Base-by-base conservation (phyloP, 805 yeast genomes). In the Candida namnaoensis region DNA sequence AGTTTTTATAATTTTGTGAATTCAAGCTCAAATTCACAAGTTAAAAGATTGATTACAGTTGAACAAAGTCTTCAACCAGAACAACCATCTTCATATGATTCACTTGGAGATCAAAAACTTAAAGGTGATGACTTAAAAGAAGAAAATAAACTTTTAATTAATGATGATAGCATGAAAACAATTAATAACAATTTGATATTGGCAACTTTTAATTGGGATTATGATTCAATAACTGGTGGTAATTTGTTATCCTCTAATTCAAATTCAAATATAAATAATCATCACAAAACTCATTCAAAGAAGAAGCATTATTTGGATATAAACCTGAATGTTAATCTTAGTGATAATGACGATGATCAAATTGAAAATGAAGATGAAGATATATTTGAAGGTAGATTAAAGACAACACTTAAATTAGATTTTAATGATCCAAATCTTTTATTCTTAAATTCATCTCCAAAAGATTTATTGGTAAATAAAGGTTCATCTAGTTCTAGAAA, bases 341-440 rank as follows among this genome's bases (percentile, higher is more conserved):
- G 2, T 35, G 14, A 14, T 9, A 35, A 35, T 14, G 23, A 24
- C 28, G 38, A 43, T 3, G 37, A 34, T 4, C 32, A 39, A 11
- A 35, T 12, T 4, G 32, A 24, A 7, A 77, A 77, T 41, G 82
- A 79, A 28, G 91, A 84, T 51, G 84, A 80, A 26, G 68, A 74
- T 46, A 72, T 93, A n/a, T 74, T 90, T 40, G 82, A 84, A 35
- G 98, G 96, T 2, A 70, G 67, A 24, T 40, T 66, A 54, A 36
- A 62, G 3, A 43, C 51, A 32, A 66, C 66, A 27, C 57, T 80
- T 35, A 70, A 69, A 47, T 61, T 93, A 36, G 95, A 91, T 60
- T 73, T 88, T 81, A 93, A 90, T 56, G 99, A 93, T 60, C 85
- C 93, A 12, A 71, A 80, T 41, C 63, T 93, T 43, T 61, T 91